phyloP scores from a whole-genome alignment of 2,329 filamentous ascomycete genomes.

The Lecanoromycetidae sp. region DNA sequence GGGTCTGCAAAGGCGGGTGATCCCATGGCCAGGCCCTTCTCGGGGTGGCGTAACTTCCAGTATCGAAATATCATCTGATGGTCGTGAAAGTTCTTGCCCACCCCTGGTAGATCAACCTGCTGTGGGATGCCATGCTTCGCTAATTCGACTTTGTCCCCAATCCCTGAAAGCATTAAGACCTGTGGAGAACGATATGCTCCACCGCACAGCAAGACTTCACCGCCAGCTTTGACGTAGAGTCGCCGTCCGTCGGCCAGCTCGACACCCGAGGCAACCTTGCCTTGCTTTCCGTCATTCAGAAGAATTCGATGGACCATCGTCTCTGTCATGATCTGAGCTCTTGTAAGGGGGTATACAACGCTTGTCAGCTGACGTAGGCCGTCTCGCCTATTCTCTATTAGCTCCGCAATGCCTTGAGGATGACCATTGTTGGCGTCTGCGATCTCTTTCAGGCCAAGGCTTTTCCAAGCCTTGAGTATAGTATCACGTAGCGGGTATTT shows the following conservation, averaged over 20 bases:
- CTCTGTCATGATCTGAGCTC: conserved; percentile 32
- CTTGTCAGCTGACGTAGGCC: conserved; percentile 24
- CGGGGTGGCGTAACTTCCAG: conserved; percentile 8
- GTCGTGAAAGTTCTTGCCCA: conserved; percentile 9
- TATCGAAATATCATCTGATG: conserved; percentile 1
- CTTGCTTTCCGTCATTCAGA: conserved; percentile 30
- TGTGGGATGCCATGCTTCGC: conserved; percentile 37
- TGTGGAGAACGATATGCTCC: conserved; percentile 54
- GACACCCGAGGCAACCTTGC: conserved; percentile 32
- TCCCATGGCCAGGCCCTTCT: conserved; percentile 3
- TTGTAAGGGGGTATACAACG: conserved; percentile 21
- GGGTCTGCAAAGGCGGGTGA: conserved; percentile 1
- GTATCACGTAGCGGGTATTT: conserved; percentile 30
- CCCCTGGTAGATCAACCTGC: background rate
- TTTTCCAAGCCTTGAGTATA: conserved; percentile 29
- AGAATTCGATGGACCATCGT: conserved; percentile 27
- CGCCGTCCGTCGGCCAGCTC: conserved; percentile 29
- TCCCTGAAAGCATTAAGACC: conserved; percentile 51
- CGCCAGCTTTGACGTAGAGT: conserved; percentile 31
- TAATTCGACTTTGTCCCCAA: conserved; percentile 46
- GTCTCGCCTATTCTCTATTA: conserved; percentile 24
- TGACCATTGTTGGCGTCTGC: conserved; percentile 23
- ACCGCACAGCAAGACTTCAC: conserved; percentile 36
- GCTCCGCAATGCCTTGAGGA: conserved; percentile 23
- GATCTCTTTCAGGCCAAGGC: conserved; percentile 23